These are phyloP conservation scores for Beta macrorhiza DNA, from an alignment of 179 eudicot genomes.

Conservation along the genomic window DNA sequence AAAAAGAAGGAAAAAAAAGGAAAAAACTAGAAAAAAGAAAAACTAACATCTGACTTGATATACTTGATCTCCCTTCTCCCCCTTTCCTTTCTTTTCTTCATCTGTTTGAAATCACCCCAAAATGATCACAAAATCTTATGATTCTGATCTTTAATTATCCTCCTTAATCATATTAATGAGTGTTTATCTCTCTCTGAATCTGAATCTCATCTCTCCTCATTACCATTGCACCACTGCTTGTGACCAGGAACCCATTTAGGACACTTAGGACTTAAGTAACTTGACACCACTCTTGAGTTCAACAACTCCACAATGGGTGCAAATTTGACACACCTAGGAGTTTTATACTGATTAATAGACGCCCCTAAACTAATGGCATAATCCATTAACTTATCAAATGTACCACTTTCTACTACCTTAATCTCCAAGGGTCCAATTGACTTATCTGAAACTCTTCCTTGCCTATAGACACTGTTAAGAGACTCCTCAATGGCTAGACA, in stretches of 20 bases:
- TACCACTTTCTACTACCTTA: conserved; percentile 66
- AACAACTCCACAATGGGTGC: conserved; percentile 72
- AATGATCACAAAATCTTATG: conserved; percentile 10
- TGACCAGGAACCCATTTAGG: conserved; percentile 80
- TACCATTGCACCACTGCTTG: conserved; percentile 63
- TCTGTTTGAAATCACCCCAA: not conserved
- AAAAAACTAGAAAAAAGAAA: not conserved
- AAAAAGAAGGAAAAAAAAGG: conserved; percentile 1
- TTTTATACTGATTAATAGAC: conserved; percentile 82
- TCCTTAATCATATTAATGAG: not conserved
- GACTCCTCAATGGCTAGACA: conserved; percentile 75
- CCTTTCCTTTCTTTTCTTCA: not conserved
- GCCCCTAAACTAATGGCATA: conserved; percentile 81
- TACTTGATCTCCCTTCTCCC: not conserved
- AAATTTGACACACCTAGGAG: conserved; percentile 80
- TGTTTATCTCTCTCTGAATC: too few relatives aligned
- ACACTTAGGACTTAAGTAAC: conserved; percentile 70
- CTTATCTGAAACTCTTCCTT: conserved; percentile 71
- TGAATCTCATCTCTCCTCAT: conserved; percentile 35
- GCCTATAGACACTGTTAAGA: conserved; percentile 78
- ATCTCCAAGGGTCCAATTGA: conserved; percentile 81
- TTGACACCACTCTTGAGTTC: conserved; percentile 59
- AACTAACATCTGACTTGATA: conserved; percentile 16
- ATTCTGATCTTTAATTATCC: not conserved
- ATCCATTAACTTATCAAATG: conserved; percentile 85